Base-by-base conservation (phyloP, 2,329 filamentous ascomycete species). In the Fusarium ramigenum region DNA sequence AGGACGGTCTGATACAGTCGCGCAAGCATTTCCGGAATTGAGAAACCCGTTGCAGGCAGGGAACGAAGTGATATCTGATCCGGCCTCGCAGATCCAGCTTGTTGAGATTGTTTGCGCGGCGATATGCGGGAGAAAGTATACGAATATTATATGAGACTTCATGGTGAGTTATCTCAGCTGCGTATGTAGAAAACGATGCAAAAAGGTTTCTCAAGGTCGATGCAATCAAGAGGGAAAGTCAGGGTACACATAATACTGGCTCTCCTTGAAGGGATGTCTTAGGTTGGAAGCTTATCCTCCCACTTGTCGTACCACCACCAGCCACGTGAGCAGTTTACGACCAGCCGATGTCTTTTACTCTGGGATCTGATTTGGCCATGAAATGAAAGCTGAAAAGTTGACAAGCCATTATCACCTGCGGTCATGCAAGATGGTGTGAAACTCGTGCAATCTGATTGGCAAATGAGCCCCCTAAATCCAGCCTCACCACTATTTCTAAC, bases 221-320 rank as follows among this genome's bases (percentile, higher is more conserved):
- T 25, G 12, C 7, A 0, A 12, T 28, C 3, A 7, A 0, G n/a
- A 23, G 7, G 1, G 4, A 23, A 1, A 43, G 3, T 25, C 9
- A 4, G 1, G 15, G 4, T 2, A 9, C 21, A 21, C 8, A 16
- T 6, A 28, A 16, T 19, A 4, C 32, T 12, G 4, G 6, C n/a
- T 4, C 9, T 10, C 4, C 5, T 23, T 19, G 11, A 15, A 11
- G 3, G 30, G 7, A 19, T 15, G n/a, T 15, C 30, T 23, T 34
- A 3, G 16, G 16, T 5, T 15, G 5, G 1, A 14, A 3, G 19
- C 1, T 11, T 5, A 21, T 9, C 49, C 2, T 25, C 14, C 18
- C 49, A 15, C 1, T 16, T 50, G 7, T 4, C 9, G 16, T 15
- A 21, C n/a, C 12, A n/a, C 50, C 50, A 2, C 9, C 1, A 50